phyloP scores from a whole-genome alignment of 1,139 yeast species.

The Pichiaceae sp. region DNA sequence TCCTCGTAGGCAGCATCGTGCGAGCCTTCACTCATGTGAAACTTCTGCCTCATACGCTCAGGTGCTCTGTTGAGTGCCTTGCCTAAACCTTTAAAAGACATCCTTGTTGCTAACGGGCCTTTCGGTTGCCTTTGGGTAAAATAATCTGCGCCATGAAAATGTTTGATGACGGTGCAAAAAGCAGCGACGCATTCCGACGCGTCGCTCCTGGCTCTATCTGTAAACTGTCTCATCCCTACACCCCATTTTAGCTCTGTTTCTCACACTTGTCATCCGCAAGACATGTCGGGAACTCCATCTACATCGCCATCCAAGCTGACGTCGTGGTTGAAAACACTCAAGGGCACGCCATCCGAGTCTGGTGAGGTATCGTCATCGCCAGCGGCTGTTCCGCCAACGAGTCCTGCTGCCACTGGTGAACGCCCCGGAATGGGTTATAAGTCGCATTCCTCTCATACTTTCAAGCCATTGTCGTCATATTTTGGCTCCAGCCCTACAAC shows the following conservation, averaged over 20 bases:
- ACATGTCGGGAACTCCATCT: not conserved
- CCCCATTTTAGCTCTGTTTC: not conserved
- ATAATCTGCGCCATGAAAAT: too few species aligned
- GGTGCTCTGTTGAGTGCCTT: slow-evolving; percentile 85
- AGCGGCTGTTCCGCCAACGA: slow-evolving; percentile 6
- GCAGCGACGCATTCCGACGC: too few species aligned
- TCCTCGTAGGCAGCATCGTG: slow-evolving; percentile 85
- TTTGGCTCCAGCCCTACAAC: slow-evolving; percentile 7
- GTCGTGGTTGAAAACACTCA: slow-evolving; percentile 19
- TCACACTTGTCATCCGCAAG: not conserved
- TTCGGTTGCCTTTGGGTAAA: too few species aligned
- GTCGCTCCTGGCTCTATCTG: too few species aligned
- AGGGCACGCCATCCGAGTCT: slow-evolving; percentile 5
- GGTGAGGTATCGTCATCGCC: slow-evolving; percentile 4
- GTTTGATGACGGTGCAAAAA: not conserved
- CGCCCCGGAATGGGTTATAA: slow-evolving; percentile 23
- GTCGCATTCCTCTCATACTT: slow-evolving; percentile 23
- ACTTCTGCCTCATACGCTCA: slow-evolving; percentile 65
- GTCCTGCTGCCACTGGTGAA: slow-evolving; percentile 3
- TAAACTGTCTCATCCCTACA: too few species aligned
- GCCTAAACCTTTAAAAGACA: slow-evolving; percentile 93
- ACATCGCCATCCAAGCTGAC: slow-evolving; percentile 9
- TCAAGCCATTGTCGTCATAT: slow-evolving; percentile 18
- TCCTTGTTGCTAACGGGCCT: slow-evolving; percentile 22
- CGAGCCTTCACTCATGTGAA: slow-evolving; percentile 81